Evolutionary conservation across 2,329 filamentous ascomycete species (phyloP), one percentile per base, ranked within the genome.

Genomic region (Fusarium burgessii): DNA sequence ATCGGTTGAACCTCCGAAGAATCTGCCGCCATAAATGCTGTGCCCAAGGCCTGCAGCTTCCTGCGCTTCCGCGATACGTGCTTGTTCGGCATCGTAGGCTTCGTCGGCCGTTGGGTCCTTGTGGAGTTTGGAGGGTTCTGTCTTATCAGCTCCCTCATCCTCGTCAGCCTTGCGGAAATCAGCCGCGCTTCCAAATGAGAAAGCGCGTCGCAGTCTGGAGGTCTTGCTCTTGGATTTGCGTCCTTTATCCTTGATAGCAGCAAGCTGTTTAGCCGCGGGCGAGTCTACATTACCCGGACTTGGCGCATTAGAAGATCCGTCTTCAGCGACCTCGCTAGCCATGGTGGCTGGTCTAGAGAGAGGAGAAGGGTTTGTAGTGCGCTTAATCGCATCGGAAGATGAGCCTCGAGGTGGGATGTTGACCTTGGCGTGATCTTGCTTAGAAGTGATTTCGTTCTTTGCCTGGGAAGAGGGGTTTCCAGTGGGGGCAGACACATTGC

Each of bases 131-230:
- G 87, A 83, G n/a, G 78, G 66, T 55, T 82, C 82, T 38, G 68
- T 52, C 51, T 79, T 80, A 27, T 74, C 72, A 38, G 47, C 65
- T 32, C 73, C 74, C 45, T 84, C 89, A 50, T 59, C 68, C 11
- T 91, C 91, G 14, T 90, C 91, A 15, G 91, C 92, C 77, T 92
- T 92, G 69, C 92, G 89, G 50, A 99, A 89, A 78, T 99, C 96
- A 12, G 95, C 93, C 43, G 95, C 93, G 79, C 95, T 98, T 52
- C 96, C 95, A 81, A 99, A 99, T 0, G 96, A 99, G 77, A 99
- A 97, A 0, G 96, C 96, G 74, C 96, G 89, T 59, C 96, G 90
- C 65, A 99, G 85, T 72, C 95, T 88, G 20, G 93, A 95, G 4
- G 92, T 93, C 82, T 98, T 98, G 82, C 91, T 94, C 78, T 94